Conservation (phyloP, 805 yeast genomes). For the Brettanomyces custersianus region DNA sequence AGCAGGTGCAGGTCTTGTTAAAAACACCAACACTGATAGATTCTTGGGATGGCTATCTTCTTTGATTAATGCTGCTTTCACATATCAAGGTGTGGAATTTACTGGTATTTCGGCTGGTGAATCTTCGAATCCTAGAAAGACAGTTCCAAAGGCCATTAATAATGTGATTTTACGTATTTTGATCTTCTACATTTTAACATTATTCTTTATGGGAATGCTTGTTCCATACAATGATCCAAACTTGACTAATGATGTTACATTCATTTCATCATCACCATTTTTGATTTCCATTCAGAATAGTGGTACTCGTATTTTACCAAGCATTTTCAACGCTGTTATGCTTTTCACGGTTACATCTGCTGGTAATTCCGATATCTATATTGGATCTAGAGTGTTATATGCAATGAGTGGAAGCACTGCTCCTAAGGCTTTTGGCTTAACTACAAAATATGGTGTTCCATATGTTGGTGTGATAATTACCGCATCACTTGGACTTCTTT, state of each 20-base stretch:
- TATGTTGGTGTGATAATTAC: slow-evolving; percentile 45
- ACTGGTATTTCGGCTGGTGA: slow-evolving; percentile 72
- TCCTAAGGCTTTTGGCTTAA: slow-evolving; percentile 37
- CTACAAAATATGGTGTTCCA: slow-evolving; percentile 54
- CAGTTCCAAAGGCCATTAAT: slow-evolving; percentile 63
- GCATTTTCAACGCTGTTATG: slow-evolving; percentile 64
- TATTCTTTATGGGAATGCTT: slow-evolving; percentile 59
- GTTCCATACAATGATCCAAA: slow-evolving; percentile 60
- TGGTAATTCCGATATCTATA: slow-evolving; percentile 65
- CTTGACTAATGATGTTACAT: slow-evolving; percentile 28
- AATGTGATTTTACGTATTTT: slow-evolving; percentile 58
- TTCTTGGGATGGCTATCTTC: slow-evolving; percentile 64
- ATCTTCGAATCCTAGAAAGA: slow-evolving; percentile 53
- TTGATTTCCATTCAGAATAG: slow-evolving; percentile 60
- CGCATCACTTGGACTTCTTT: slow-evolving; percentile 52
- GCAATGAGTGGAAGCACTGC: slow-evolving; percentile 30
- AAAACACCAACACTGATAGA: slow-evolving; percentile 40
- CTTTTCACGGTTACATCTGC: slow-evolving; percentile 63
- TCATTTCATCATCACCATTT: slow-evolving; percentile 56
- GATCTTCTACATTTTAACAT: slow-evolving; percentile 53
- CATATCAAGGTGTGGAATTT: slow-evolving; percentile 70
- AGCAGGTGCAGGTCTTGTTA: slow-evolving; percentile 42
- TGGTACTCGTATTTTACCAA: slow-evolving; percentile 57
- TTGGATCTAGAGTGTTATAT: slow-evolving; percentile 36
- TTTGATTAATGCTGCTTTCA: slow-evolving; percentile 62